Conservation (phyloP, 1,284 basidiomycete species). For the Ustilago shanxiensis region DNA sequence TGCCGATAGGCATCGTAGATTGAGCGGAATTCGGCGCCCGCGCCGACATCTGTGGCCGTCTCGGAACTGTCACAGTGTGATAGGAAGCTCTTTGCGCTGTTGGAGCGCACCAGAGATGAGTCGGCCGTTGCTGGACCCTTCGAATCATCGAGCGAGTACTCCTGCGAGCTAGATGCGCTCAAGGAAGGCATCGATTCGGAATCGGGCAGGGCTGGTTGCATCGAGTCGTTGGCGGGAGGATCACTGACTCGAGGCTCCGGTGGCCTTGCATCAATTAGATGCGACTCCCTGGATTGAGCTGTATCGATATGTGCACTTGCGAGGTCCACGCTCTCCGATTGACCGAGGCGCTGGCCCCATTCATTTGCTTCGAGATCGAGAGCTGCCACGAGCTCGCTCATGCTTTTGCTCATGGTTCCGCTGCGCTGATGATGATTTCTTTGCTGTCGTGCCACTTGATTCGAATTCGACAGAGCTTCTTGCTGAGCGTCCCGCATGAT, state of each 20-base stretch:
- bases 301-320: not conserved
- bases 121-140: constrained; percentile 24
- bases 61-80: not conserved
- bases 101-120: constrained; percentile 19
- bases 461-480: not conserved
- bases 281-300: constrained; percentile 6
- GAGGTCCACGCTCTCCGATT: constrained; percentile 4
- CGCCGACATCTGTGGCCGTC: constrained; percentile 2
- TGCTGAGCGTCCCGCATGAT: constrained; percentile 1
- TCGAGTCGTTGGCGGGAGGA: not conserved
- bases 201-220: not conserved
- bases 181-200: constrained; percentile 33
- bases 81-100: constrained; percentile 7
- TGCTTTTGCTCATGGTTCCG: constrained; percentile 37
- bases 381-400: constrained; percentile 47
- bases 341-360: constrained; percentile 16
- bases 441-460: not conserved
- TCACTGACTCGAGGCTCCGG: not conserved
- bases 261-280: not conserved
- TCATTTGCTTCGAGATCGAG: constrained; percentile 36
- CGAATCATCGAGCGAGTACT: constrained; percentile 21
- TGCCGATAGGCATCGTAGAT: constrained; percentile 37
- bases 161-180: constrained; percentile 34
- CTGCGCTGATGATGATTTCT: constrained; percentile 21
- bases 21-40: constrained; percentile 23